A percentile compares a stretch with the other conserved stretches of the same genome.
These are phyloP conservation scores for Fusarium mexicanum DNA, from an alignment of 2,329 filamentous ascomycete species.

Conservation along the genomic window DNA sequence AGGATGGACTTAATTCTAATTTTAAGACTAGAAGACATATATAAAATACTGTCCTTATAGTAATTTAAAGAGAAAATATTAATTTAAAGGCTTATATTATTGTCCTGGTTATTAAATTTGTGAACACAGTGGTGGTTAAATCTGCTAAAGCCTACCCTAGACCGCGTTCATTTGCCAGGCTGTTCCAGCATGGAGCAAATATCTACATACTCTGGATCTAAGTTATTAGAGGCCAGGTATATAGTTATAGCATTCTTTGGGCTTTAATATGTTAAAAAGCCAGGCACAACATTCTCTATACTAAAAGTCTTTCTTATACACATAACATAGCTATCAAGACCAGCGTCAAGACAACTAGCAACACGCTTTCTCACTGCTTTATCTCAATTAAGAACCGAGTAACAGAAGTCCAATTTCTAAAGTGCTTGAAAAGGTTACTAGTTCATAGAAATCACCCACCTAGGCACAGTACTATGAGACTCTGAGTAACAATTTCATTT, in stretches of 20 bases:
- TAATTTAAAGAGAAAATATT: fast-evolving
- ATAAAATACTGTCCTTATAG: no score
- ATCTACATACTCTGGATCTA: fast-evolving
- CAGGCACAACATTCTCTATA: no score
- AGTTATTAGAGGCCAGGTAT: fast-evolving
- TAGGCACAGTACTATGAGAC: fast-evolving
- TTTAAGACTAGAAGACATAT: no score
- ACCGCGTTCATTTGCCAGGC: no score
- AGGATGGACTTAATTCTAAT: no score
- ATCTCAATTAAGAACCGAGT: fast-evolving
- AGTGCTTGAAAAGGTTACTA: fast-evolving
- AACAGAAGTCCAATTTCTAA: not conserved
- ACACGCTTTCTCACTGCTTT: fast-evolving
- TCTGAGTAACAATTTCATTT: not conserved
- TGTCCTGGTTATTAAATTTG: no score
- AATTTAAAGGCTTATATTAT: no score
- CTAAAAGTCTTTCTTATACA: fast-evolving
- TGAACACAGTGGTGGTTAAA: fast-evolving
- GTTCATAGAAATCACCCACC: fast-evolving
- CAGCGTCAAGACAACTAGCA: fast-evolving
- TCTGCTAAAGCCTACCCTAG: not conserved
- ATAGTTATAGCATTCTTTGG: fast-evolving
- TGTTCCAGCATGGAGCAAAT: no score
- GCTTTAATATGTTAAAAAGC: fast-evolving
- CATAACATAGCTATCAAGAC: fast-evolving